phyloP scores from a whole-genome alignment of 768 basidiomycete genomes.

The Crucibulum laeve region DNA sequence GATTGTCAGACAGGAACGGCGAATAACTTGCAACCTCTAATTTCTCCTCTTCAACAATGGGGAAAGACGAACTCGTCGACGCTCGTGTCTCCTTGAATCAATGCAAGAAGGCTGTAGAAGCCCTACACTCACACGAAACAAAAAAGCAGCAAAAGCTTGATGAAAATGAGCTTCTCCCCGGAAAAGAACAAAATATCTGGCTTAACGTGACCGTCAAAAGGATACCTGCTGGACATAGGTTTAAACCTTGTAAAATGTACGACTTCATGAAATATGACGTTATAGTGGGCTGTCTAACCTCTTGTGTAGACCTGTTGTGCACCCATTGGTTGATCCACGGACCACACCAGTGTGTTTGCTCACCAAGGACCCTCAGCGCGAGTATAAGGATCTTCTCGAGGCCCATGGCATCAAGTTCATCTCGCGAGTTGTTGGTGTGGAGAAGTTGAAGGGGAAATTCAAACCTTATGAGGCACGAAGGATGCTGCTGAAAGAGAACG shows the following conservation, averaged over 20 bases:
- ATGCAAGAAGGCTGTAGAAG: slow-evolving; percentile 72
- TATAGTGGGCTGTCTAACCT: slow-evolving; percentile 1
- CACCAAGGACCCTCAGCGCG: slow-evolving; percentile 91
- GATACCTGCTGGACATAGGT: slow-evolving; percentile 65
- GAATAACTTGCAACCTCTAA: no score
- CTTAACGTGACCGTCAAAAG: slow-evolving; percentile 84
- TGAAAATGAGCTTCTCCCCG: slow-evolving; percentile 69
- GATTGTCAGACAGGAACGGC: no score
- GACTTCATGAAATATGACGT: no score
- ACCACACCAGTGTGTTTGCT: slow-evolving; percentile 82
- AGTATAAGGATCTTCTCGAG: slow-evolving; percentile 92
- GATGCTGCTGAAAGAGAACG: slow-evolving; percentile 82
- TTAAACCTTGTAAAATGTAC: slow-evolving; percentile 87
- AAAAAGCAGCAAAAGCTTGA: slow-evolving; percentile 62
- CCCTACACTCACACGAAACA: slow-evolving; percentile 67
- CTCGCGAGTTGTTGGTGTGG: slow-evolving; percentile 83
- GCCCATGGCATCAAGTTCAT: slow-evolving; percentile 82
- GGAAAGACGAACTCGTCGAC: slow-evolving; percentile 57
- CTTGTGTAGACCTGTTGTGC: slow-evolving; percentile 57
- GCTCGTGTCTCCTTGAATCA: slow-evolving; percentile 66
- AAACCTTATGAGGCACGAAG: slow-evolving; percentile 80
- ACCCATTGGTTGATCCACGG: slow-evolving; percentile 83
- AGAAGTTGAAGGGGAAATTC: slow-evolving; percentile 93
- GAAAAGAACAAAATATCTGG: slow-evolving; percentile 86
- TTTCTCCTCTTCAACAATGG: slow-evolving; percentile 26